These are phyloP conservation scores for Fusarium sp. DNA, from an alignment of 2,329 filamentous ascomycete genomes.

Conservation along the genomic window DNA sequence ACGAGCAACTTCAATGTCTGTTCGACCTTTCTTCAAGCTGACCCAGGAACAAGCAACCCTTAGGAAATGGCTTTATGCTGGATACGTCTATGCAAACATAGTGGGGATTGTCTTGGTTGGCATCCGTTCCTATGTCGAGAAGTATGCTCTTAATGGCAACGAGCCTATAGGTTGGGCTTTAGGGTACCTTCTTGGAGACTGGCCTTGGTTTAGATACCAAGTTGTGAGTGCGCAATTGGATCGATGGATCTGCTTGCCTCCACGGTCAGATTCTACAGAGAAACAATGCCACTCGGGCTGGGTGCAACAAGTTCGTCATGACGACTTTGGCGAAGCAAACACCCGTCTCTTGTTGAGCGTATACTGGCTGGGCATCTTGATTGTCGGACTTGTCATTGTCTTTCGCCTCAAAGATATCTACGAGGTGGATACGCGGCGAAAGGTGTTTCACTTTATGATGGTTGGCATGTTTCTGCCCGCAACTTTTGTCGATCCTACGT, in stretches of 20 bases:
- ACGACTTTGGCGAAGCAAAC: constrained; percentile 81
- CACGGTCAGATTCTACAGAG: constrained; percentile 52
- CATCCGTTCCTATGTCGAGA: constrained; percentile 78
- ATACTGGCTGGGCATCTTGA: constrained; percentile 82
- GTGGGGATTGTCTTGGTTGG: constrained; percentile 77
- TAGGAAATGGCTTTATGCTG: constrained; percentile 88
- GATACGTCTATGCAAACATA: constrained; percentile 81
- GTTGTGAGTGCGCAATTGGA: constrained; percentile 79
- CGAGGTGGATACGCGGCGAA: constrained; percentile 95
- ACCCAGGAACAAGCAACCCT: constrained; percentile 82
- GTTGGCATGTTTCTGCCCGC: constrained; percentile 94
- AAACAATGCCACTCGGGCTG: constrained; percentile 68
- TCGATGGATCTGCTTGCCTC: constrained; percentile 81
- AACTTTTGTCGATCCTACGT: constrained; percentile 88
- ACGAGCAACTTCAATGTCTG: constrained; percentile 73
- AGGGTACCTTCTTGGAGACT: constrained; percentile 88
- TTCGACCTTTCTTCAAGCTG: constrained; percentile 83
- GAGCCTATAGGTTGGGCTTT: constrained; percentile 96
- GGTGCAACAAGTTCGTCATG: constrained; percentile 75
- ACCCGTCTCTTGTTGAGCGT: constrained; percentile 81
- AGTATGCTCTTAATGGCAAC: constrained; percentile 75
- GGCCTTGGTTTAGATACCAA: constrained; percentile 79
- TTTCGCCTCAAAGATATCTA: constrained; percentile 81
- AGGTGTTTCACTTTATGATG: constrained; percentile 99
- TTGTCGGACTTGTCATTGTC: constrained; percentile 80